Base-by-base conservation (phyloP, 2,329 filamentous ascomycete genomes). In the Didymella segeticola region DNA sequence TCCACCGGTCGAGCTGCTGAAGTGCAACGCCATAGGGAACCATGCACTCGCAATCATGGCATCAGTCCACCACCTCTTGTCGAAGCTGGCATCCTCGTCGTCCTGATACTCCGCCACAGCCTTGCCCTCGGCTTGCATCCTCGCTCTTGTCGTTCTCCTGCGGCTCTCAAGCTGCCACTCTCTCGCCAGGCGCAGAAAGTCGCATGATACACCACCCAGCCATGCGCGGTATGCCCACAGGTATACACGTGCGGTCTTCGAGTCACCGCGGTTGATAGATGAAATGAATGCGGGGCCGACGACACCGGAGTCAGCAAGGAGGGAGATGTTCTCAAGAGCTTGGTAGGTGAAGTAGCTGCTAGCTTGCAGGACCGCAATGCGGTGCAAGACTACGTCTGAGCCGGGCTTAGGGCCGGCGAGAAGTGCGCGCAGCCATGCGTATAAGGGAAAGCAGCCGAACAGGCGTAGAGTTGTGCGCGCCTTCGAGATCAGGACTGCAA, bases 1-100 rank as follows among this genome's bases (percentile, higher is more conserved):
- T 0, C 77, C 77, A 20, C 67, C 70, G 12, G 59, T 69, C 19
- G 64, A 65, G 43, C 68, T 72, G 41, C 73, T 72, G 49, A 74
- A 78, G 37, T 79, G 76, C 53, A 72, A 56, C 11, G 77, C 77
- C 61, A 79, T 74, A 1, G 77, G 77, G 49, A 78, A 70, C 77
- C 77, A 79, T 42, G 71, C 73, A 29, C 72, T 51, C 26, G 76
- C 74, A 60, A 78, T 75, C 53, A 78, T 68, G 22, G 74, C 57
- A 58, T 79, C 75, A 2, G 66, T 70, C 72, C 74, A 79, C 77
- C 77, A 79, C 63, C 72, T 73, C 51, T 61, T 54, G 53, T 74
- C 70, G 43, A 69, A 62, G 59, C 60, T 68, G n/a, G 41, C 57
- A 55, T 79, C 77, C 30, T 70, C 70, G 43, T 75, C 71, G 30